phyloP scores from a whole-genome alignment of 805 yeast species.

The Ogataea nonfermentans region DNA sequence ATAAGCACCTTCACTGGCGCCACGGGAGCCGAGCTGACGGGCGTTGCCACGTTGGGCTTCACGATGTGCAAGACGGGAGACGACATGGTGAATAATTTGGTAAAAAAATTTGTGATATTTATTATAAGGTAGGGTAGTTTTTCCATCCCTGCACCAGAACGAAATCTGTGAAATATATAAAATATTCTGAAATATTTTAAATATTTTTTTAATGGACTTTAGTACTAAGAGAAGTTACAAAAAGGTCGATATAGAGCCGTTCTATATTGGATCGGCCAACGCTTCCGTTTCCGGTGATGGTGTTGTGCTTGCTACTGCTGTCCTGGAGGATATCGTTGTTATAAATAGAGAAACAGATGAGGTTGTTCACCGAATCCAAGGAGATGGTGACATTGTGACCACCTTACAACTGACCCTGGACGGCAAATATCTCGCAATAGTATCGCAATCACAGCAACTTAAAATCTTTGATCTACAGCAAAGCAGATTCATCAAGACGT shows the following conservation, averaged over 20 bases:
- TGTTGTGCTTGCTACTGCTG: conserved; percentile 69
- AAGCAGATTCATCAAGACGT: conserved; percentile 44
- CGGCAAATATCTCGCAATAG: conserved; percentile 63
- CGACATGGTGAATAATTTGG: conserved; percentile 19
- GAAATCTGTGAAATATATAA: background rate
- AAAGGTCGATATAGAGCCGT: conserved; percentile 63
- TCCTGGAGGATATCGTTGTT: conserved; percentile 72
- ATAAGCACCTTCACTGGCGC: conserved; percentile 53
- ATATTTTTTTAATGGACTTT: conserved; percentile 13
- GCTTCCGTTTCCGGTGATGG: conserved; percentile 68
- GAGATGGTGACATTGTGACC: conserved; percentile 82
- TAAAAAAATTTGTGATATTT: conserved; percentile 7
- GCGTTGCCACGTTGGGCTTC: conserved; percentile 46
- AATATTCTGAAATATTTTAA: conserved; percentile 6
- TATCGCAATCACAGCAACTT: conserved; percentile 82
- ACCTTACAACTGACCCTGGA: conserved; percentile 76
- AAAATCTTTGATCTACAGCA: conserved; percentile 54
- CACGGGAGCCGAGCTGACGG: conserved; percentile 32
- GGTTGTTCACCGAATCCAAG: conserved; percentile 61
- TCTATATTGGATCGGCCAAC: conserved; percentile 81
- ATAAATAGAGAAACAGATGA: conserved; percentile 61
- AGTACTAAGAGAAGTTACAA: conserved; percentile 32
- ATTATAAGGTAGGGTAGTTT: conserved; percentile 12
- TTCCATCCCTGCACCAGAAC: background rate
- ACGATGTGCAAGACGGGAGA: conserved; percentile 36